Evolutionary conservation across 1,284 basidiomycete genomes (phyloP), one percentile per base, ranked within the genome.

Genomic region (Chiua sp.): DNA sequence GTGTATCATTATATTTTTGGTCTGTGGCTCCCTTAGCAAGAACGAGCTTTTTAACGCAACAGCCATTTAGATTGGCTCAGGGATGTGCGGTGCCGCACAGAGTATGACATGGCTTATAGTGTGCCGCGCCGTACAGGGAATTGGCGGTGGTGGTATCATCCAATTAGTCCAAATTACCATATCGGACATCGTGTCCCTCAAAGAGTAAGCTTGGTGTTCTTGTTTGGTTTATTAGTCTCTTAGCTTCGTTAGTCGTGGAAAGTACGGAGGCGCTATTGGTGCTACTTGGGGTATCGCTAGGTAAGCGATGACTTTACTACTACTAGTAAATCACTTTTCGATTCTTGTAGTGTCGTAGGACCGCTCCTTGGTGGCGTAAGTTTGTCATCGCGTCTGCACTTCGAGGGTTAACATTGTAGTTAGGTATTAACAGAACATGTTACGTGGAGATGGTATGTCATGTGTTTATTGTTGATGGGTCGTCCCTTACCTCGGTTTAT

Each of bases 51-150:
- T 5, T 15, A 42, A 16, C 16, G 26, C 26, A 26, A 7, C 61
- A 11, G 65, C 47, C 55, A 44, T 35, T 23, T 13, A 76, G 73
- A 51, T 75, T 51, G 84, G 85, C n/a, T 82, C 79, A 11, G 80
- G 78, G 0, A 58, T 86, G 30, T 85, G 82, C 59, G 83, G 82
- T 18, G 79, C 80, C 10, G 83, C 84, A 0, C 77, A 84, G 64
- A 77, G 59, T 57, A 79, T 83, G 72, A 68, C 68, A 0, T 83
- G 81, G 84, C 72, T 86, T 15, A 78, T 78, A 59, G 64, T 80
- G 13, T 76, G 72, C 54, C 75, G 84, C 42, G 84, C 80, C 3
- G 65, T 86, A 0, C 84, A 85, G 65, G 84, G 84, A 26, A 72
- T 84, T n/a, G 83, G 82, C 10, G 83, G 82, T 2, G 82, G 81